phyloP scores from a whole-genome alignment of 768 basidiomycete genomes.

The Leccinum obscurum region DNA sequence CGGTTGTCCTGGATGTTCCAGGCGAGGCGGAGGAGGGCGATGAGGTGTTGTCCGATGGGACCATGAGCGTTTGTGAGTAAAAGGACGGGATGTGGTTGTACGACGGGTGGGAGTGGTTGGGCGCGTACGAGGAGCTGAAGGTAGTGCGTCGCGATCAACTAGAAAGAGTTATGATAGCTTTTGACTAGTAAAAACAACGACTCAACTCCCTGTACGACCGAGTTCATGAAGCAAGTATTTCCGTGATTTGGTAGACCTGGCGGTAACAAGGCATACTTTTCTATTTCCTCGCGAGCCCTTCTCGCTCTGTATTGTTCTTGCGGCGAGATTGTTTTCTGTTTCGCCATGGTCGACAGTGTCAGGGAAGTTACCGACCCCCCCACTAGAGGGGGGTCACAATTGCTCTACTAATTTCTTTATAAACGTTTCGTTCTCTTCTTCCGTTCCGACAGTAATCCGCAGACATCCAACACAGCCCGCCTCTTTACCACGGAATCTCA shows the following conservation, averaged over 20 bases:
- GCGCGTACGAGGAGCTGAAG: slow-evolving; percentile 60
- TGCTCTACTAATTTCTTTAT: slow-evolving; percentile 55
- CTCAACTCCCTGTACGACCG: slow-evolving; percentile 75
- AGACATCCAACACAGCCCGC: slow-evolving; percentile 84
- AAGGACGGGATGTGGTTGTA: slow-evolving; percentile 46
- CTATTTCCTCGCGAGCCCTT: slow-evolving; percentile 62
- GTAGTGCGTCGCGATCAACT: slow-evolving; percentile 69
- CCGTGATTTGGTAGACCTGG: slow-evolving; percentile 80
- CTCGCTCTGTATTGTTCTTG: slow-evolving; percentile 64
- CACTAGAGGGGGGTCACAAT: slow-evolving; percentile 22
- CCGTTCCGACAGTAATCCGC: slow-evolving; percentile 86
- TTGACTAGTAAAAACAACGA: slow-evolving; percentile 32
- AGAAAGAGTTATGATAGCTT: background rate
- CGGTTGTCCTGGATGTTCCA: slow-evolving; percentile 61
- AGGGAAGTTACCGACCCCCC: slow-evolving; percentile 9
- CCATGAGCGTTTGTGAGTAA: slow-evolving; percentile 63
- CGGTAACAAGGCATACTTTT: slow-evolving; percentile 59
- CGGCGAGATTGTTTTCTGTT: slow-evolving; percentile 54
- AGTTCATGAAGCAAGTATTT: slow-evolving; percentile 97
- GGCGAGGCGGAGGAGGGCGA: slow-evolving; percentile 56
- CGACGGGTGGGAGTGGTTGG: slow-evolving; percentile 43
- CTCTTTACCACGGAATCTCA: slow-evolving; percentile 86
- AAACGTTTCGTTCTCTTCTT: slow-evolving; percentile 69
- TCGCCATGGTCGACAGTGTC: slow-evolving; percentile 38
- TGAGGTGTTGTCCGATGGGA: slow-evolving; percentile 56